A percentile compares a stretch with the other conserved stretches of the same genome.
Conservation (phyloP, 371 early-diverging fungal genomes). For the Actinomortierella ambigua region DNA sequence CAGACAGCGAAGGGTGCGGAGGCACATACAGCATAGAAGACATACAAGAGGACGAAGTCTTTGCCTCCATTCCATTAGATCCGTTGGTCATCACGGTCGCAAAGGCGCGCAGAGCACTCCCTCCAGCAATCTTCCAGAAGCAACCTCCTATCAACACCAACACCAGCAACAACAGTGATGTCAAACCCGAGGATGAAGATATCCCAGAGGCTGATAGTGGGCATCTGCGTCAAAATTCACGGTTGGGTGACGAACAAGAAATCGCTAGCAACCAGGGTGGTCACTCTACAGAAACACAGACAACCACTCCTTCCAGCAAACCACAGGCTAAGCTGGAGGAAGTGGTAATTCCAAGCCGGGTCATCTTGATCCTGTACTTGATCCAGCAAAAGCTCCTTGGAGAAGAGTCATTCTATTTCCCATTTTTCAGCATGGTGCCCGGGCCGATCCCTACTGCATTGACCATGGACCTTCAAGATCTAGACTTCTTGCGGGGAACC, state of each 20-base stretch:
- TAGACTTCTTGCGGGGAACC: constrained; percentile 54
- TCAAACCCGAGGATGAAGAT: too few species aligned
- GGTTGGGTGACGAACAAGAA: too few species aligned
- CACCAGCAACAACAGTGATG: too few species aligned
- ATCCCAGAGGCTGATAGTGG: too few species aligned
- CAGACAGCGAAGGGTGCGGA: constrained; percentile 49
- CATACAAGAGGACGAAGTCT: constrained; percentile 31
- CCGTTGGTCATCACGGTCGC: constrained; percentile 42
- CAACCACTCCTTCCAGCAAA: too few species aligned
- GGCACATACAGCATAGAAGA: constrained; percentile 49
- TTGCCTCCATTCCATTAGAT: constrained; percentile 12
- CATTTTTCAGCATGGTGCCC: constrained; percentile 58
- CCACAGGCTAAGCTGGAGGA: too few species aligned
- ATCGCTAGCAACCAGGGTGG: too few species aligned
- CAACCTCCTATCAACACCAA: constrained; percentile 17
- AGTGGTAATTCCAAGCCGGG: too few species aligned
- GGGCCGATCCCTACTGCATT: constrained; percentile 51
- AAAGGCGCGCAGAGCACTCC: constrained; percentile 49
- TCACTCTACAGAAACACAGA: too few species aligned
- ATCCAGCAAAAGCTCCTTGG: constrained; percentile 46
- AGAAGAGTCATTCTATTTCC: constrained; percentile 51
- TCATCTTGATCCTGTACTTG: constrained; percentile 48
- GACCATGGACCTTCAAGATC: constrained; percentile 51
- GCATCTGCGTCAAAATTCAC: too few species aligned
- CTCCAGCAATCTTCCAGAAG: too few species aligned